Evolutionary conservation across 352 stramenopile species (phyloP).

Genomic region (Phytophthora foliorum): DNA sequence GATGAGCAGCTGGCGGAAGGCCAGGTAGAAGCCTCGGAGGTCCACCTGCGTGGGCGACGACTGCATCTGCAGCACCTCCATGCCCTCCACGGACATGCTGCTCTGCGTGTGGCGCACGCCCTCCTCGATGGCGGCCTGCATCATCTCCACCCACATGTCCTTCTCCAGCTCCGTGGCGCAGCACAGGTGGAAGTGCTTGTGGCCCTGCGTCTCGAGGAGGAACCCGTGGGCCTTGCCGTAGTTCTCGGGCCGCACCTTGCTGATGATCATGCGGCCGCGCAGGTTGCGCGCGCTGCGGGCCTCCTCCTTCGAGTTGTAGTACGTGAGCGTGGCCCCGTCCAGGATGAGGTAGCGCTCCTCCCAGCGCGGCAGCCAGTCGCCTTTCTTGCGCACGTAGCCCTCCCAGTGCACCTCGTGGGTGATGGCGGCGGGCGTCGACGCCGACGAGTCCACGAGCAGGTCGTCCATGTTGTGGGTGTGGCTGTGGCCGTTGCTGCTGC

Average conservation of each 20-base stretch:
- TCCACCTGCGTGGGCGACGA: slow-evolving; percentile 84
- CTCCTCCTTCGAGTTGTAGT: slow-evolving; percentile 92
- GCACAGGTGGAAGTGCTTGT: slow-evolving; percentile 92
- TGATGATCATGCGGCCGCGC: slow-evolving; percentile 85
- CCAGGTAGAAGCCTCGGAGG: slow-evolving; percentile 88
- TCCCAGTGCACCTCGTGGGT: slow-evolving; percentile 89
- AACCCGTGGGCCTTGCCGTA: slow-evolving; percentile 92
- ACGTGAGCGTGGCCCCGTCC: slow-evolving; percentile 82
- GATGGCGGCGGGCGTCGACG: slow-evolving; percentile 49
- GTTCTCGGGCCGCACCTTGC: slow-evolving; percentile 84
- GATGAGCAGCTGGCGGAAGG: slow-evolving; percentile 89
- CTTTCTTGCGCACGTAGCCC: slow-evolving; percentile 91
- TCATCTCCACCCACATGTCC: slow-evolving; percentile 94
- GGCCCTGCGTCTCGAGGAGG: slow-evolving; percentile 86
- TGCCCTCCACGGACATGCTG: slow-evolving; percentile 30
- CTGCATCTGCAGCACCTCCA: slow-evolving; percentile 50
- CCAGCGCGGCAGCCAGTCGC: slow-evolving; percentile 92
- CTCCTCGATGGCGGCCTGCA: slow-evolving; percentile 90
- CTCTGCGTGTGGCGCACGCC: slow-evolving; percentile 33
- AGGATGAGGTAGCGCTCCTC: slow-evolving; percentile 91
- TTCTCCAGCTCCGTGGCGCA: slow-evolving; percentile 90
- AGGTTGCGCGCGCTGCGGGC: slow-evolving; percentile 83
- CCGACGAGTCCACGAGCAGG: slow-evolving; percentile 45
- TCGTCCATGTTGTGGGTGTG: slow-evolving; percentile 43
- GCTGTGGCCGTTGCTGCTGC: slow-evolving; percentile 7